Evolutionary conservation across 2,329 filamentous ascomycete species (phyloP).

Genomic region (Curvularia hawaiiensis): DNA sequence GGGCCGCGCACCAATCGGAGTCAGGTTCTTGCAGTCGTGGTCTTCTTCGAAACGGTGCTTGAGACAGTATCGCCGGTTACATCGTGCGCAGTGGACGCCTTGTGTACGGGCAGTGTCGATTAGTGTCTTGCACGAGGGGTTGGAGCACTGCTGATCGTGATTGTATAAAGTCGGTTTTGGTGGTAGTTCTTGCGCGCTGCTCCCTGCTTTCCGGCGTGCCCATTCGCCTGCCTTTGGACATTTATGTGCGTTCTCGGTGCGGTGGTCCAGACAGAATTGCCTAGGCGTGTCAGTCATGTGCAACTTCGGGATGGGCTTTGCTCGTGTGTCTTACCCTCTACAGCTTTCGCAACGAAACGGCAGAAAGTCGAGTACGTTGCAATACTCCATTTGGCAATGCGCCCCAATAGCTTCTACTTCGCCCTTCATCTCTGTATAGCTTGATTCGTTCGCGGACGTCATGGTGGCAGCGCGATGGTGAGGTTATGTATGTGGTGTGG

Average conservation of each 20-base stretch:
- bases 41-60: slow-evolving; percentile 79
- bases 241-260: slow-evolving; percentile 80
- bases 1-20: slow-evolving; percentile 61
- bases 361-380: slow-evolving; percentile 93
- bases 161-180: slow-evolving; percentile 62
- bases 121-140: slow-evolving; percentile 68
- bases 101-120: slow-evolving; percentile 67
- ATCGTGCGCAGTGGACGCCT: slow-evolving; percentile 68
- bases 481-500: neutral
- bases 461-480: slow-evolving; percentile 15
- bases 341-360: slow-evolving; percentile 95
- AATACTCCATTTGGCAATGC: slow-evolving; percentile 91
- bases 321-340: slow-evolving; percentile 52
- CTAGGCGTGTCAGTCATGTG: slow-evolving; percentile 45
- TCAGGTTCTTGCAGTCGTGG: slow-evolving; percentile 76
- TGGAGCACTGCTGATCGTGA: slow-evolving; percentile 72
- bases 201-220: slow-evolving; percentile 54
- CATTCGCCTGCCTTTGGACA: slow-evolving; percentile 66
- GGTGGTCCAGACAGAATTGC: slow-evolving; percentile 93
- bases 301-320: neutral
- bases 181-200: slow-evolving; percentile 41
- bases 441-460: slow-evolving; percentile 40
- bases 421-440: slow-evolving; percentile 71
- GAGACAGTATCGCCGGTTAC: slow-evolving; percentile 76
- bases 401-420: slow-evolving; percentile 86